A percentile compares a stretch with the other conserved stretches of the same genome.
These are phyloP conservation scores for Camelina sativa DNA, from an alignment of 345 rosid species.

Conservation along the genomic window DNA sequence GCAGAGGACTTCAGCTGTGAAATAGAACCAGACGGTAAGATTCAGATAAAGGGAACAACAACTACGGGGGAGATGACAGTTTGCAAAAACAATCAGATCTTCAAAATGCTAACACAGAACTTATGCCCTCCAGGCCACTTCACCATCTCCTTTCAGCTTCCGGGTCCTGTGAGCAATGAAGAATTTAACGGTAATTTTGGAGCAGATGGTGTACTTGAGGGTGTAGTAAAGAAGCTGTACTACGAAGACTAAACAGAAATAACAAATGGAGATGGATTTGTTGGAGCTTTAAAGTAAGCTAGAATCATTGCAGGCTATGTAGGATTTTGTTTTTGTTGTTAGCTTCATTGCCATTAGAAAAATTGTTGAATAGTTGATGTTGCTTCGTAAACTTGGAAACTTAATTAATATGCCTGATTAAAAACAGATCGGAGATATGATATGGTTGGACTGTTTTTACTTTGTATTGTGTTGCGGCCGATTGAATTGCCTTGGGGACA, in stretches of 20 bases:
- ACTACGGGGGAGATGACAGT: constrained; percentile 76
- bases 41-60: constrained; percentile 68
- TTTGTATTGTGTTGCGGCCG: no score
- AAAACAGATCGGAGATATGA: background rate
- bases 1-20: constrained; percentile 77
- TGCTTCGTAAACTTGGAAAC: background rate
- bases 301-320: background rate
- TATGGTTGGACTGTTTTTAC: no score
- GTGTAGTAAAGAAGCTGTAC: constrained; percentile 64
- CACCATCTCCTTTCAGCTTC: constrained; percentile 66
- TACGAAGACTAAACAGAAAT: constrained; percentile 26
- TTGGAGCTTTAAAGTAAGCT: background rate
- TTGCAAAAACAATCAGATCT: constrained; percentile 59
- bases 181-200: constrained; percentile 57
- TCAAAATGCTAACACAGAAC: constrained; percentile 72
- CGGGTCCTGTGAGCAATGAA: constrained; percentile 72
- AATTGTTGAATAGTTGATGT: constrained; percentile 5
- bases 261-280: background rate
- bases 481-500: no score
- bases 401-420: background rate
- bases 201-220: constrained; percentile 71
- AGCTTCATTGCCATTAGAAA: background rate
- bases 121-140: constrained; percentile 78
- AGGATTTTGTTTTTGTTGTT: background rate
- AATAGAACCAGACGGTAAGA: constrained; percentile 62